phyloP scores from a whole-genome alignment of 768 basidiomycete genomes.

The Terana coerulea region DNA sequence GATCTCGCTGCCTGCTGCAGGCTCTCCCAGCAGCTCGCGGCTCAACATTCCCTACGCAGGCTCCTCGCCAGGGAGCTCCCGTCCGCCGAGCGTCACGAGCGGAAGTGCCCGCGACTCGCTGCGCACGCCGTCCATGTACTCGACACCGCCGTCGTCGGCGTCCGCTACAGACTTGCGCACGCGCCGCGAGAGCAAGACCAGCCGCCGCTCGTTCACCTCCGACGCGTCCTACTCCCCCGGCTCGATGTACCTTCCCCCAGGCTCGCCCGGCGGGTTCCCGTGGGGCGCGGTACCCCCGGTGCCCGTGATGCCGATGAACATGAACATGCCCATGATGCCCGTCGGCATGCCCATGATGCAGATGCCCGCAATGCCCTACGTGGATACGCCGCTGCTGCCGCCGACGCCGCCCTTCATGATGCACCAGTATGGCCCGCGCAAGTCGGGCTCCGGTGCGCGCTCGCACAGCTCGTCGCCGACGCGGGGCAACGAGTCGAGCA shows the following conservation, averaged over 20 bases:
- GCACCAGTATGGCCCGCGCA: constrained; percentile 45
- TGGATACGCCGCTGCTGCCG: constrained; percentile 65
- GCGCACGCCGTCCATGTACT: constrained; percentile 55
- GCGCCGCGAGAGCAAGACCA: constrained; percentile 32
- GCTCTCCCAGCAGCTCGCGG: constrained; percentile 12
- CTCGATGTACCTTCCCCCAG: constrained; percentile 9
- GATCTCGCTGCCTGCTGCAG: constrained; percentile 16
- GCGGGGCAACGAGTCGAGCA: constrained; percentile 1
- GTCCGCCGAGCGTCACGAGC: constrained; percentile 40
- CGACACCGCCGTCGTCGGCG: constrained; percentile 48
- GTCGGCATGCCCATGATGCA: constrained; percentile 29
- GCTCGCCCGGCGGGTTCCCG: constrained; percentile 11
- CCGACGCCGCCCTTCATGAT: constrained; percentile 77
- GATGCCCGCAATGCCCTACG: constrained; percentile 31
- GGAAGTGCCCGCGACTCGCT: constrained; percentile 38
- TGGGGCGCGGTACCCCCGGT: constrained; percentile 15
- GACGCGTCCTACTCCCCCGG: constrained; percentile 12
- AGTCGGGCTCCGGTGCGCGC: constrained; percentile 29
- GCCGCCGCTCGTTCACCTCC: constrained; percentile 23
- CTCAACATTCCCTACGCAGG: constrained; percentile 16
- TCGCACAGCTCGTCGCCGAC: constrained; percentile 29
- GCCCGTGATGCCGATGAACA: constrained; percentile 11
- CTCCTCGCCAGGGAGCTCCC: constrained; percentile 53
- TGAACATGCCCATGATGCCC: constrained; percentile 11
- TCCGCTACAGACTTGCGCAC: constrained; percentile 25